Evolutionary conservation across 2,329 filamentous ascomycete genomes (phyloP).

Genomic region (Calonectria pseudoturangicola): DNA sequence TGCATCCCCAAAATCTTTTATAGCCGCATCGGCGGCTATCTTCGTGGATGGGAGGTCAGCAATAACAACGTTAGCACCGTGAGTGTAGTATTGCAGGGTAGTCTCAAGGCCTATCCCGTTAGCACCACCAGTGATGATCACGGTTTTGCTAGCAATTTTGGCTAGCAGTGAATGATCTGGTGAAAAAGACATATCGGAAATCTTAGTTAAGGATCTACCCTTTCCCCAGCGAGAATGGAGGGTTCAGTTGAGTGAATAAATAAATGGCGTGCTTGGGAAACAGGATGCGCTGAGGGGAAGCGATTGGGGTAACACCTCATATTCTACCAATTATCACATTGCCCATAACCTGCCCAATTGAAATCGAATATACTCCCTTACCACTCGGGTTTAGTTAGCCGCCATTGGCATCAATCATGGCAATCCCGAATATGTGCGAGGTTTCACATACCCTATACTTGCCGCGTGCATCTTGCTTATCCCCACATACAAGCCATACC

Average conservation of each 20-base stretch:
- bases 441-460: conserved; percentile 2
- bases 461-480: no score
- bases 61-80: conserved; percentile 41
- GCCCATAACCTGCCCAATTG: background rate
- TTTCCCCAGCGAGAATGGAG: no score
- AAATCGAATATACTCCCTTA: background rate
- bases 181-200: conserved; percentile 14
- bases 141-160: conserved; percentile 36
- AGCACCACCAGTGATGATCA: conserved; percentile 40
- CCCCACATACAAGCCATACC: no score
- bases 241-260: background rate
- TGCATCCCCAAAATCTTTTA: background rate
- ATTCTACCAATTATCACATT: background rate
- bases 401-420: background rate
- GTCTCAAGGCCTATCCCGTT: conserved; percentile 40
- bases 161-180: conserved; percentile 14
- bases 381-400: background rate
- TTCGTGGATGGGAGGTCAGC: conserved; percentile 28
- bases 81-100: conserved; percentile 18
- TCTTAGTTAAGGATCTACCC: no score
- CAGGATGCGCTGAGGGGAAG: background rate
- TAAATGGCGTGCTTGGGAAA: background rate
- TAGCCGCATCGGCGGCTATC: conserved; percentile 12
- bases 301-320: background rate
- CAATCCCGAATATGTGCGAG: no score